Evolutionary conservation across 2,329 filamentous ascomycete genomes (phyloP), one percentile per base, ranked within the genome.

Genomic region (Aurifilum marmelostoma): DNA sequence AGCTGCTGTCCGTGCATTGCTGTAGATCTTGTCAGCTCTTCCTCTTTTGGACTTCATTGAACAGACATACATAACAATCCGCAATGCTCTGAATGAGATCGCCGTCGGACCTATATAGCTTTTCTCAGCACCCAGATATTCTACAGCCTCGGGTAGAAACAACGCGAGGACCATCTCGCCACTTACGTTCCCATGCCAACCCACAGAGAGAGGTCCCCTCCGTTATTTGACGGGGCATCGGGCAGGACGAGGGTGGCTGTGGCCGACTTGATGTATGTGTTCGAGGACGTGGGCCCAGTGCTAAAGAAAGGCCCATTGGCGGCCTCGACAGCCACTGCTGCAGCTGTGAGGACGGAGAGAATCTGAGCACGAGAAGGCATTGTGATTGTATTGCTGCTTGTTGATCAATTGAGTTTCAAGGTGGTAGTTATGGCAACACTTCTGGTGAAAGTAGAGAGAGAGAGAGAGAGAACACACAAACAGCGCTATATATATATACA

Each of bases 81-180:
- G 80, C 78, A 41, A 84, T 82, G 6, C 80, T 82, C 76, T 84
- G 82, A 67, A 84, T 81, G 73, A 84, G 71, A 68, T 84, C 79
- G 24, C 80, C 81, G 21, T 79, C 78, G 2, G 79, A 54, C 8
- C 50, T 54, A 14, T 27, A 3, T 6, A 14, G 24, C 21, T 29
- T 27, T 21, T 7, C 5, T 43, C 41, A 43, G 41, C 41, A 3
- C 16, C 21, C 41, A 16, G 11, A 14, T 27, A n/a, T 54, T 14
- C 50, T 29, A 12, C 24, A 11, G 11, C 2, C n/a, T n/a, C n/a
- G n/a, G 21, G 3, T 1, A 5, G n/a, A 52, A 6, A 4, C 3
- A 12, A 11, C n/a, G 14, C 6, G 24, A 54, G n/a, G 24, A 27
- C 1, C n/a, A 54, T 1, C 16, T 3, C 11, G 21, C 50, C 50